Evolutionary conservation across 1,139 yeast species (phyloP).

Genomic region (Geotrichum aggregatum): DNA sequence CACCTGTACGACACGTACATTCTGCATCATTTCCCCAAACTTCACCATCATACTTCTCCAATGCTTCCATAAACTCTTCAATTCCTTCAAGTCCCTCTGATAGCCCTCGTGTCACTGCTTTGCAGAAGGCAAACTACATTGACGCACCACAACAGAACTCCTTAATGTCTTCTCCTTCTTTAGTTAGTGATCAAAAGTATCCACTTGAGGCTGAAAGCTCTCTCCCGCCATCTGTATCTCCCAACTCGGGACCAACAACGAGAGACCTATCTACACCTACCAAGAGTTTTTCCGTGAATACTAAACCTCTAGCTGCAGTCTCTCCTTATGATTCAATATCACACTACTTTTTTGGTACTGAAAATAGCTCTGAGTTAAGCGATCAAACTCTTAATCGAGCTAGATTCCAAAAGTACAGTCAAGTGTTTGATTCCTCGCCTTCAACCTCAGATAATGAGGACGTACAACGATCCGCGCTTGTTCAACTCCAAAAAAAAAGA

Average conservation of each 20-base stretch:
- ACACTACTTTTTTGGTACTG: slow-evolving; percentile 29
- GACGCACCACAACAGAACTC: not conserved
- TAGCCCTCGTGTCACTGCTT: slow-evolving; percentile 7
- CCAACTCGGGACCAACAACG: not conserved
- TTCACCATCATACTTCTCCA: slow-evolving; percentile 15
- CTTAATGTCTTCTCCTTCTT: slow-evolving; percentile 4
- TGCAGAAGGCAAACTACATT: not conserved
- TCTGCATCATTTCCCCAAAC: slow-evolving; percentile 13
- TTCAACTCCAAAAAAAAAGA: slow-evolving; percentile 55
- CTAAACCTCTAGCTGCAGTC: not conserved
- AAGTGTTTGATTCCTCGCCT: slow-evolving; percentile 51
- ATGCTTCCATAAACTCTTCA: slow-evolving; percentile 3
- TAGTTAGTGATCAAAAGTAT: not conserved
- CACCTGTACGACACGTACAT: no score
- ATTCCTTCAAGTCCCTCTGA: not conserved
- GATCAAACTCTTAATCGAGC: slow-evolving; percentile 31
- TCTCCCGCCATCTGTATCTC: slow-evolving; percentile 1
- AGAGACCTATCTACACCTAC: not conserved
- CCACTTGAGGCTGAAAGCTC: not conserved
- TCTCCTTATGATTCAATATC: slow-evolving; percentile 1
- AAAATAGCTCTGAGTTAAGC: slow-evolving; percentile 31
- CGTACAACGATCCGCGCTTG: slow-evolving; percentile 40
- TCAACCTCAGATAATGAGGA: slow-evolving; percentile 71
- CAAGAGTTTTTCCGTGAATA: not conserved
- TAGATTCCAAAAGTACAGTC: slow-evolving; percentile 31